Evolutionary conservation across 1,284 basidiomycete genomes (phyloP), one percentile per base, ranked within the genome.

Genomic region (Ustilago loliicola): DNA sequence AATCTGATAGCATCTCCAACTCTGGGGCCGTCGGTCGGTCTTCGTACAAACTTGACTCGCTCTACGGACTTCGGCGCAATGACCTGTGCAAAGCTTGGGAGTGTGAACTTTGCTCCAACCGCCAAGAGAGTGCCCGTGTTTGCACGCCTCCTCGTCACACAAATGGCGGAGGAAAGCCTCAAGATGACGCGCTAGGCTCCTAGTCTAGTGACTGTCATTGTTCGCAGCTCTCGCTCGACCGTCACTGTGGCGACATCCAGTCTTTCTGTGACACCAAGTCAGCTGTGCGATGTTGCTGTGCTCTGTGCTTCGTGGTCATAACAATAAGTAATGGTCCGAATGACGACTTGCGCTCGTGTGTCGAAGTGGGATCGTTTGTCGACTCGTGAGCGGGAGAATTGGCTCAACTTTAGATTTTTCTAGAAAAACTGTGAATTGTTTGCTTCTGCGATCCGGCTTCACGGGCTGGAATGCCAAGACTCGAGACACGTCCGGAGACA

Each of bases 401-500:
- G n/a, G n/a, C n/a, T n/a, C n/a, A n/a, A n/a, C n/a, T n/a, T n/a
- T n/a, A n/a, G n/a, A n/a, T n/a, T n/a, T n/a, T n/a, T n/a, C n/a
- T n/a, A n/a, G n/a, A n/a, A n/a, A n/a, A n/a, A n/a, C n/a, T n/a
- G n/a, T n/a, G n/a, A n/a, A n/a, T n/a, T n/a, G n/a, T n/a, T n/a
- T n/a, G n/a, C n/a, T n/a, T n/a, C n/a, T 17, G 45, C 23, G 45
- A 21, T 23, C n/a, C 45, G 45, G 45, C 45, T n/a, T 23, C 45
- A 47, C 45, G 45, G 45, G 45, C 45, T 23, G 40, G 23, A 50
- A 50, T 50, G 21, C 48, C 23, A 50, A 50, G 27, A 25, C 4
- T 50, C 25, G 27, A 32, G 50, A 52, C 50, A 52, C 50, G 50
- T 52, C 50, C 52, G 52, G 52, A 53, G 52, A 53, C 52, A 53